A percentile compares a stretch with the other conserved stretches of the same genome.
phyloP scores from a whole-genome alignment of 1,284 basidiomycete species.

The Marasmius sp. region DNA sequence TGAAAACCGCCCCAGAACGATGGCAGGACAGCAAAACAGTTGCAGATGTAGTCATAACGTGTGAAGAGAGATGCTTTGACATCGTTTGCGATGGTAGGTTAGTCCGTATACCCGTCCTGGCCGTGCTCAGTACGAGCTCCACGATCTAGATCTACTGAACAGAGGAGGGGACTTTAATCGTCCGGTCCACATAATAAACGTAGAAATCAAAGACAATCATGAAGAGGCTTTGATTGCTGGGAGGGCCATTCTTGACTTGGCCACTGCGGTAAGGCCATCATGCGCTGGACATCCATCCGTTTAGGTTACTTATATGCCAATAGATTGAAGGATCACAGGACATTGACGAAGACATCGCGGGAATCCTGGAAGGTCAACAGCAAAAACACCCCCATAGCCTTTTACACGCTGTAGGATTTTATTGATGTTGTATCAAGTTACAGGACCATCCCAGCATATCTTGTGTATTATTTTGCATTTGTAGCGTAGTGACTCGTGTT shows the following conservation, averaged over 20 bases:
- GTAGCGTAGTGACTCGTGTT: too few relatives aligned
- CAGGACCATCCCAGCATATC: too few relatives aligned
- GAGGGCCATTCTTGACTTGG: conserved; percentile 93
- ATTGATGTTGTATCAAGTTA: conserved; percentile 45
- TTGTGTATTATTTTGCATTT: too few relatives aligned
- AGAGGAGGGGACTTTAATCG: conserved; percentile 92
- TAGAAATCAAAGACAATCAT: conserved; percentile 99
- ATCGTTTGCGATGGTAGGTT: conserved; percentile 93
- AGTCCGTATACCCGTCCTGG: conserved; percentile 8
- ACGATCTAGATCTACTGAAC: conserved; percentile 73
- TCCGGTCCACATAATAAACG: conserved; percentile 95
- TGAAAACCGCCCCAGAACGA: conserved; percentile 92
- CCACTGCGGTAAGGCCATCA: conserved; percentile 68
- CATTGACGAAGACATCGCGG: conserved; percentile 89
- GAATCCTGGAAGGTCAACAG: conserved; percentile 82
- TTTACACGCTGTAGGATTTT: conserved; percentile 89
- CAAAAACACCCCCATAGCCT: conserved; percentile 91
- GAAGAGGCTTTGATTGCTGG: conserved; percentile 97
- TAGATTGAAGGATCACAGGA: conserved; percentile 88
- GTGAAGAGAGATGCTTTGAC: conserved; percentile 98
- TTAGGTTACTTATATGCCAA: conserved; percentile 9
- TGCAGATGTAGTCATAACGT: conserved; percentile 97
- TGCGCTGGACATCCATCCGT: conserved; percentile 8
- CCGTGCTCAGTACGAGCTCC: conserved; percentile 12
- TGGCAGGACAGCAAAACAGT: conserved; percentile 92